phyloP scores from a whole-genome alignment of 208 protist genomes.

The Blastocrithidia nonstop region DNA sequence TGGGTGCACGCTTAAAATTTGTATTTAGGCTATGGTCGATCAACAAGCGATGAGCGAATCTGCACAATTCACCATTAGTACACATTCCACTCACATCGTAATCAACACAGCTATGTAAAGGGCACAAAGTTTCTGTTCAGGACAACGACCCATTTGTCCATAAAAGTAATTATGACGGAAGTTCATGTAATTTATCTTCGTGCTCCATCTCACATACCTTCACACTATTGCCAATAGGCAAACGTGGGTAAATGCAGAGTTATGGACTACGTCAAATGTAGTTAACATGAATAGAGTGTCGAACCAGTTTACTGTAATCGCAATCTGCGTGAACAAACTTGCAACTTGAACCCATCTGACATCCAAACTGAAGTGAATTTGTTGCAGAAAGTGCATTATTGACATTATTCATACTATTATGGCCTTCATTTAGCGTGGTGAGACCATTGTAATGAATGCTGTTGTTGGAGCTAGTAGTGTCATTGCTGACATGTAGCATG shows the following conservation, averaged over 20 bases:
- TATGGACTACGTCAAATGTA: conserved; percentile 40
- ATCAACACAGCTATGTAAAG: too few relatives aligned
- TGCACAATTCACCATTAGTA: too few relatives aligned
- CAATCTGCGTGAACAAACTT: conserved; percentile 70
- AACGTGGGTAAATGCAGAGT: conserved; percentile 36
- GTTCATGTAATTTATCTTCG: conserved; percentile 16
- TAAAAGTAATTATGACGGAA: conserved; percentile 17
- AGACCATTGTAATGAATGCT: not conserved
- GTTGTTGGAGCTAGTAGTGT: not conserved
- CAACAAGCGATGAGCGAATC: too few relatives aligned
- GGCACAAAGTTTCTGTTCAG: conserved; percentile 21
- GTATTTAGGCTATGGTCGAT: too few relatives aligned
- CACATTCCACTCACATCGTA: too few relatives aligned
- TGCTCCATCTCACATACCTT: conserved; percentile 45
- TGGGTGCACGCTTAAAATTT: too few relatives aligned
- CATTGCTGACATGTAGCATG: conserved; percentile 1
- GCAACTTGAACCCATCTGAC: conserved; percentile 30
- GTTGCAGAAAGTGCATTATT: too few relatives aligned
- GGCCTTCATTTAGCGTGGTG: too few relatives aligned
- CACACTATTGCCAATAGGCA: conserved; percentile 24
- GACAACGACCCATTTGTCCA: conserved; percentile 10
- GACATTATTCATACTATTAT: too few relatives aligned
- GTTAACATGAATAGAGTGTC: conserved; percentile 58
- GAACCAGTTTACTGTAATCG: not conserved
- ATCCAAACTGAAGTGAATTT: too few relatives aligned